Evolutionary conservation across 305 asterid species (phyloP).

Genomic region (Solanum aculeatissimum): DNA sequence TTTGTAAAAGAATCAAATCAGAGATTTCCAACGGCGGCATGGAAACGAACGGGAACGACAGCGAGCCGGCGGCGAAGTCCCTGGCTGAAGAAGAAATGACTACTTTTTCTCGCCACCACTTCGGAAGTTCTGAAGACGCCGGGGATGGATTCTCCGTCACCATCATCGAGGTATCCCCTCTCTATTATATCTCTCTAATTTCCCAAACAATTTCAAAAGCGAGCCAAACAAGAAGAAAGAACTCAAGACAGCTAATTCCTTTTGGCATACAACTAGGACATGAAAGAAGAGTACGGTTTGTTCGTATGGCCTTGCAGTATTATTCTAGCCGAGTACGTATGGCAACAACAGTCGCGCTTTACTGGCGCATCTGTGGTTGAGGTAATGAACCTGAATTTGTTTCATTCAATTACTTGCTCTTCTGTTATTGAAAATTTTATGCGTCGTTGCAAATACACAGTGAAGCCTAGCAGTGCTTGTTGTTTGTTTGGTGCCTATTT

Average conservation of each 20-base stretch:
- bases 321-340: conserved; percentile 79
- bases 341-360: conserved; percentile 77
- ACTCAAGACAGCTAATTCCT: neutral
- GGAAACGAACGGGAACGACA: neutral
- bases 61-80: neutral
- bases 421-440: neutral
- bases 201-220: neutral
- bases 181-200: neutral
- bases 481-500: neutral
- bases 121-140: conserved; percentile 15
- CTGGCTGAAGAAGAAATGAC: conserved; percentile 32
- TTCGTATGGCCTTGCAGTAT: conserved; percentile 92
- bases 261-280: conserved; percentile 31
- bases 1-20: neutral
- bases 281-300: conserved; percentile 90
- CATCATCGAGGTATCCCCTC: conserved; percentile 5
- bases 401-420: neutral
- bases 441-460: neutral
- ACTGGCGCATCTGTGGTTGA: conserved; percentile 61
- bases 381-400: conserved; percentile 16
- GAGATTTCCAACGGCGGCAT: neutral
- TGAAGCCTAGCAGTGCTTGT: neutral
- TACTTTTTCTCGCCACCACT: conserved; percentile 30
- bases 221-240: neutral
- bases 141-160: conserved; percentile 37